These are phyloP conservation scores for Edaphochlamys debaryana DNA, from an alignment of 139 green algal genomes.

Conservation along the genomic window DNA sequence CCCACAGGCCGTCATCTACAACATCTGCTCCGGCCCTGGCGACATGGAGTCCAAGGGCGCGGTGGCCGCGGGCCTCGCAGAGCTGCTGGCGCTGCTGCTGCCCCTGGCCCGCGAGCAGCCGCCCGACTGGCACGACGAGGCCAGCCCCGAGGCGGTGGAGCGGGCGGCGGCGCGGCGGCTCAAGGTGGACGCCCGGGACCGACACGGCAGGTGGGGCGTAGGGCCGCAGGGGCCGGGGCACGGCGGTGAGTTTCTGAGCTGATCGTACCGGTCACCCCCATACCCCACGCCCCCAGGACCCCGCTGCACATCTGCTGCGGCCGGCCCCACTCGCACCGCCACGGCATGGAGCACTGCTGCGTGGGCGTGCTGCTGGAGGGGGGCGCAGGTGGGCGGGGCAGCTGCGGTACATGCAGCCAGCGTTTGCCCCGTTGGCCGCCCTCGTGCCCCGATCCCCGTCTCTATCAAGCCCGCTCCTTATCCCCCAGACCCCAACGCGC, in stretches of 20 bases:
- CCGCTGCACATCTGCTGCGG: constrained; percentile 31
- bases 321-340: constrained; percentile 32
- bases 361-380: constrained; percentile 27
- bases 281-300: no score
- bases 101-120: neutral
- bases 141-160: no score
- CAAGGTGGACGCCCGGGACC: constrained; percentile 5
- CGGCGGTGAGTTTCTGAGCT: no score
- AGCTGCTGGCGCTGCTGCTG: constrained; percentile 30
- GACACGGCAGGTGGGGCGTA: no score
- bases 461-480: no score
- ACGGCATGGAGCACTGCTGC: constrained; percentile 28
- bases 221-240: no score
- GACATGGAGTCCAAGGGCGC: neutral
- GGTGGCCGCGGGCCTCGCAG: constrained; percentile 4
- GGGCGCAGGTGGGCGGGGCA: no score
- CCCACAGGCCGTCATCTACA: constrained; percentile 30
- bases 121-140: neutral
- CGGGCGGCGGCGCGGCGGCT: no score
- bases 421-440: no score
- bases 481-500: constrained; percentile 27
- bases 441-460: no score
- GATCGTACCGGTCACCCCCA: no score
- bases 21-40: constrained; percentile 12
- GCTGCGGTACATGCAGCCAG: no score